Conservation (phyloP, 1,139 yeast species). For the Magnusiomyces fungicola region DNA sequence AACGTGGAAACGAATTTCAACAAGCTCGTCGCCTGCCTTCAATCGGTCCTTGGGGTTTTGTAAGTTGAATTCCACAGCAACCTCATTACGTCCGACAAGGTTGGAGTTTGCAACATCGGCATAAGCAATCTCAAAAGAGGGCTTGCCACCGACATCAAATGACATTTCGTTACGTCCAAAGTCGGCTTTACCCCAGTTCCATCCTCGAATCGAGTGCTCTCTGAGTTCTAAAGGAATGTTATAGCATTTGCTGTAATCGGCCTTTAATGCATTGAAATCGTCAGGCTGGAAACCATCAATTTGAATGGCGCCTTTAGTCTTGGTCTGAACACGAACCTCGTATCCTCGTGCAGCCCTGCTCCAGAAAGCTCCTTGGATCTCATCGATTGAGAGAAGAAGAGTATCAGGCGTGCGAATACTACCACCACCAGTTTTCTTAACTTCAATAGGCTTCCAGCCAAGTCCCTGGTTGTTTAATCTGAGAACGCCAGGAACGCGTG, state of each 20-base stretch:
- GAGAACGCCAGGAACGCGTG: slow-evolving; percentile 77
- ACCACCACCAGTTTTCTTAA: slow-evolving; percentile 44
- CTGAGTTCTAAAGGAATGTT: slow-evolving; percentile 63
- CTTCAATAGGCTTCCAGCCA: slow-evolving; percentile 83
- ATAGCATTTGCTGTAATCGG: slow-evolving; percentile 75
- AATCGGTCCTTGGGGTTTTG: slow-evolving; percentile 49
- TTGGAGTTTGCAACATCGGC: slow-evolving; percentile 76
- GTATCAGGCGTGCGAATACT: slow-evolving; percentile 58
- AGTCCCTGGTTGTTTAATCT: slow-evolving; percentile 92
- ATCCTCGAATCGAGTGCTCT: slow-evolving; percentile 92
- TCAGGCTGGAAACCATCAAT: slow-evolving; percentile 86
- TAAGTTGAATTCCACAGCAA: slow-evolving; percentile 76
- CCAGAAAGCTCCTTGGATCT: slow-evolving; percentile 77
- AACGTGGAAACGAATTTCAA: slow-evolving; percentile 85
- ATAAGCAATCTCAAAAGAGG: slow-evolving; percentile 88
- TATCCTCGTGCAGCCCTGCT: slow-evolving; percentile 89
- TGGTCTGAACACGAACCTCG: slow-evolving; percentile 83
- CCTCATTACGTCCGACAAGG: slow-evolving; percentile 87
- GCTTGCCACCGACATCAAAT: slow-evolving; percentile 80
- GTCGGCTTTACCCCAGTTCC: slow-evolving; percentile 98
- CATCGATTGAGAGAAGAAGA: slow-evolving; percentile 77
- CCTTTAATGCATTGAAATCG: slow-evolving; percentile 73
- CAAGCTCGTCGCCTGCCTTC: slow-evolving; percentile 88
- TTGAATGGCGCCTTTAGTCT: slow-evolving; percentile 76
- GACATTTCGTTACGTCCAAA: slow-evolving; percentile 87